These are phyloP conservation scores for Acanthamoeba quina DNA, from an alignment of 208 protist genomes.

Conservation along the genomic window DNA sequence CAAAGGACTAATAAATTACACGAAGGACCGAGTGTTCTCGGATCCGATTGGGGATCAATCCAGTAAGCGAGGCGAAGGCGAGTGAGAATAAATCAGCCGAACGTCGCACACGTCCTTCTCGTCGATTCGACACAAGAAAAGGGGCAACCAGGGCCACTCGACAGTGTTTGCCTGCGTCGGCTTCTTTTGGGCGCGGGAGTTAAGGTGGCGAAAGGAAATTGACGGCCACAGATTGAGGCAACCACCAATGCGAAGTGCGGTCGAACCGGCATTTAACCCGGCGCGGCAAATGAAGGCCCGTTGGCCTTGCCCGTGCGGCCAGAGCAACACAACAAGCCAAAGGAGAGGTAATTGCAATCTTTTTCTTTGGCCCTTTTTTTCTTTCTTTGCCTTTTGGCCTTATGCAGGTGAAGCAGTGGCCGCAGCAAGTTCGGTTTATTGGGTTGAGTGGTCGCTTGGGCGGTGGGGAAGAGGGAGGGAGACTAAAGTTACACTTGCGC, in stretches of 20 bases:
- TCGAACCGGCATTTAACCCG: neutral
- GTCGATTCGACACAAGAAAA: neutral
- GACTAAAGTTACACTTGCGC: too few species aligned
- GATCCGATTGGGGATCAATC: neutral
- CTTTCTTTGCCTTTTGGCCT: neutral
- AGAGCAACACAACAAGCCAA: neutral
- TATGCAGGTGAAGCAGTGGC: too few species aligned
- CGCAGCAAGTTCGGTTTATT: too few species aligned
- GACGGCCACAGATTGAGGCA: neutral
- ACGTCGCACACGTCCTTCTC: neutral
- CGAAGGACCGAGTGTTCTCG: neutral
- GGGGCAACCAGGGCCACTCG: neutral
- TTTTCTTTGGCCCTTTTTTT: neutral
- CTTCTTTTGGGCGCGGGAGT: neutral
- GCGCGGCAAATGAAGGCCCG: neutral
- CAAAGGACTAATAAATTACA: neutral
- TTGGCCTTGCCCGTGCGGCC: neutral
- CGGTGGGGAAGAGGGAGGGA: too few species aligned
- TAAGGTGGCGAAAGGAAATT: neutral
- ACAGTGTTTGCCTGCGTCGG: neutral
- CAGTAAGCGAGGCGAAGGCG: neutral
- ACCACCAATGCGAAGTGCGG: neutral
- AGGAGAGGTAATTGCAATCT: neutral
- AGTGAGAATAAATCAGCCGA: neutral
- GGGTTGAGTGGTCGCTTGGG: too few species aligned